Evolutionary conservation across 2,329 filamentous ascomycete species (phyloP), one percentile per base, ranked within the genome.

Genomic region (Monosporascus sp.): DNA sequence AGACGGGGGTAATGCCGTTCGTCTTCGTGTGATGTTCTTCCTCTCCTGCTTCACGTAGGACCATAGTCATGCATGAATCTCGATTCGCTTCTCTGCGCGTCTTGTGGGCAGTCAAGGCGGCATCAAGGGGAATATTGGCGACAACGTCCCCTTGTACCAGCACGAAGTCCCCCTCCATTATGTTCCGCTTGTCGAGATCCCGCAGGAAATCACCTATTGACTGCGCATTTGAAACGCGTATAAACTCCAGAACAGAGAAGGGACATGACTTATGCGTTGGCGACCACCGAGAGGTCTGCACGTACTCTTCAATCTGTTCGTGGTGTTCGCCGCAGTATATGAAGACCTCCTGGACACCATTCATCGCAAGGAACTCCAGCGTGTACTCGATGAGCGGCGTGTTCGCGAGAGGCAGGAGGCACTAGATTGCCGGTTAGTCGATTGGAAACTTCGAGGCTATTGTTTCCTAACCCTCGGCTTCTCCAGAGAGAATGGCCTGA

Each of bases 51-150:
- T 92, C 87, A 46, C 90, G 82, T 54, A 97, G 74, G 14, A 99
- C 83, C 80, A 97, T 88, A 3, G 94, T 99, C 94, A 99, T 97
- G 71, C 97, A 96, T 38, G 93, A 91, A 68, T 96, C 93, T 64
- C 94, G 93, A 73, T 95, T 90, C 51, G 85, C 84, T 65, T 86
- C 82, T 54, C 91, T 84, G 54, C 94, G 86, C 51, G 86, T 86
- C 55, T 89, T 84, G 69, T 99, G 94, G 50, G 84, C 85, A 3
- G 85, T 83, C 49, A 99, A 74, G 8, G 89, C 88, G 47, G 78
- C 77, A 56, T 93, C 90, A n/a, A 99, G 84, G 18, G 88, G 82
- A 52, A 97, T 76, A 65, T 97, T 97, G 59, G 90, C 89, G 48
- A 99, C 85, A 25, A 97, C 80, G 68, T 99, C 94, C 52, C 93